Percentiles rank a stretch among this genome's conserved stretches.
These are phyloP conservation scores for Ganoderma multipileum DNA, from an alignment of 1,284 basidiomycete species.

Conservation along the genomic window DNA sequence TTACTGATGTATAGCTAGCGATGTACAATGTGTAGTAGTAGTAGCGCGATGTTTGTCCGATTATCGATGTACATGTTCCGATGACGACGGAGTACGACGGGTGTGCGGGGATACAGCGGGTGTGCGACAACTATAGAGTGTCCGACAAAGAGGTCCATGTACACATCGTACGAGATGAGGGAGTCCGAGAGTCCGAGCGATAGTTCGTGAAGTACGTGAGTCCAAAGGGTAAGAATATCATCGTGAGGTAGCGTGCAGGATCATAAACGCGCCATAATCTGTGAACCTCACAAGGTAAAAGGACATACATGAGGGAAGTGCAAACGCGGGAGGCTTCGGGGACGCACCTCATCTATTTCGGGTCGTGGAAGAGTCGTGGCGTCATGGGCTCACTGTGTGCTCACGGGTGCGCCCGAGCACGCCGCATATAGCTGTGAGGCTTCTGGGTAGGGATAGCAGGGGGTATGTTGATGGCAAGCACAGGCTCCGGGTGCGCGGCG, in stretches of 20 bases:
- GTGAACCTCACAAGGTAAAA: not conserved
- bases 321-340: not conserved
- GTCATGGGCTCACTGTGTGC: conserved; percentile 5
- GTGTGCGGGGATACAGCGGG: conserved; percentile 5
- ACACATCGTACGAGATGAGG: not conserved
- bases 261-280: conserved; percentile 1
- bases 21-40: not conserved
- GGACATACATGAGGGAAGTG: not conserved
- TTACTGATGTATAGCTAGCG: not conserved
- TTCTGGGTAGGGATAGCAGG: conserved; percentile 1
- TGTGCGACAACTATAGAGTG: not conserved
- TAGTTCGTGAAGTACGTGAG: not conserved
- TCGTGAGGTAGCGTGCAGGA: conserved; percentile 2
- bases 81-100: not conserved
- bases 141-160: conserved; percentile 6
- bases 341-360: conserved; percentile 3
- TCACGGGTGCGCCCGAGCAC: conserved; percentile 5
- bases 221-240: conserved; percentile 5
- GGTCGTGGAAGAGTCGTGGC: conserved; percentile 7
- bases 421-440: conserved; percentile 5
- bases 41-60: not conserved
- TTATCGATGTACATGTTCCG: not conserved
- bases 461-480: not conserved
- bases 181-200: conserved; percentile 2
- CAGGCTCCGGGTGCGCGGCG: not conserved